phyloP scores from a whole-genome alignment of 176 grass and related monocot species.

The Themeda triandra region DNA sequence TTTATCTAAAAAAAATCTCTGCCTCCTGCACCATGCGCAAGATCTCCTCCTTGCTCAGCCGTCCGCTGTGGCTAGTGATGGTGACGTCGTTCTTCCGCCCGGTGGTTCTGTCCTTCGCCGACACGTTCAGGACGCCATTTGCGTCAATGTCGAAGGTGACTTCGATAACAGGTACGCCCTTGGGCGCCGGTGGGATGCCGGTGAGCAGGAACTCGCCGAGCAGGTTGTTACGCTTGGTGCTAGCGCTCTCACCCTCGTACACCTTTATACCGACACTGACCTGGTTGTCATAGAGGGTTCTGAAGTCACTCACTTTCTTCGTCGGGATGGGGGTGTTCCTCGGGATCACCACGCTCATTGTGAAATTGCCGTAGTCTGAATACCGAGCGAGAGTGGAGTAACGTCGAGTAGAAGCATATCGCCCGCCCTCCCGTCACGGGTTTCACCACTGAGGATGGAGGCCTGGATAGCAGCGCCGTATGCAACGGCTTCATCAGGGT shows the following conservation, averaged over 20 bases:
- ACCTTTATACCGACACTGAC: background rate
- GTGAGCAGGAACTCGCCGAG: conserved; percentile 44
- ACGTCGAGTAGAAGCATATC: conserved; percentile 34
- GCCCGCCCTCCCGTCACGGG: background rate
- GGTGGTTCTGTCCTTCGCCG: conserved; percentile 43
- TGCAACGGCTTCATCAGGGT: conserved; percentile 52
- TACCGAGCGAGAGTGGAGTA: conserved; percentile 42
- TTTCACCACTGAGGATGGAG: conserved; percentile 17
- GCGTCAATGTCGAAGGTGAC: conserved; percentile 66
- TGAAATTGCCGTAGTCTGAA: rapidly evolving
- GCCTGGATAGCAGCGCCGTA: conserved; percentile 48
- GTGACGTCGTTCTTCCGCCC: background rate
- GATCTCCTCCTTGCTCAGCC: too few relatives aligned
- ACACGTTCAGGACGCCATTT: conserved; percentile 69
- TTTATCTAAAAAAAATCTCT: too few relatives aligned
- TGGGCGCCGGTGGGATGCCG: conserved; percentile 44
- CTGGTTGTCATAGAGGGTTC: conserved; percentile 40
- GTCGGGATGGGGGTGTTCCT: conserved; percentile 44
- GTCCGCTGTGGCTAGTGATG: background rate
- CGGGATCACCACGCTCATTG: conserved; percentile 32
- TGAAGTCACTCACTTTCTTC: conserved; percentile 28
- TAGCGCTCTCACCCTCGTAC: conserved; percentile 47
- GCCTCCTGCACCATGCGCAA: too few relatives aligned
- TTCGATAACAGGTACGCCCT: background rate
- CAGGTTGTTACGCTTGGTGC: conserved; percentile 47